A percentile compares a stretch with the other conserved stretches of the same genome.
These are phyloP conservation scores for Suillus plorans DNA, from an alignment of 768 basidiomycete genomes.

Conservation along the genomic window DNA sequence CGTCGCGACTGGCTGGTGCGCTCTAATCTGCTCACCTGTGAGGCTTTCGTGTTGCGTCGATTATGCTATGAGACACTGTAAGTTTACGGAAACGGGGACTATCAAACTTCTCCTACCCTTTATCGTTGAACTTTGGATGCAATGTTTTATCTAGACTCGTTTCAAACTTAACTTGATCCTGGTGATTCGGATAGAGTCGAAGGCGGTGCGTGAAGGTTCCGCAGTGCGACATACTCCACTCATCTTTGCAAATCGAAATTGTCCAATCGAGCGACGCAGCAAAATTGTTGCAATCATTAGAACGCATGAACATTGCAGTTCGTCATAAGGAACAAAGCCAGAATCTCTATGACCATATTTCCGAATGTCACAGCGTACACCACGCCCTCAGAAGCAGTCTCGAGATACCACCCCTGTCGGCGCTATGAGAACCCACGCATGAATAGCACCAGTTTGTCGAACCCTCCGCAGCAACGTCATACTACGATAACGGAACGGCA, in stretches of 20 bases:
- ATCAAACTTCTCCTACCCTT: constrained; percentile 3
- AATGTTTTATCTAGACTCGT: not conserved
- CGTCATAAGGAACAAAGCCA: not conserved
- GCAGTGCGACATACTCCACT: not conserved
- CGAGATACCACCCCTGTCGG: constrained; percentile 1
- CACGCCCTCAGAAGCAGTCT: not conserved
- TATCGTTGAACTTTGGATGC: not conserved
- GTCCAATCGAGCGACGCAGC: not conserved
- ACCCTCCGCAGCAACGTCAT: not conserved
- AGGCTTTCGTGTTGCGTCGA: not conserved
- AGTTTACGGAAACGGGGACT: not conserved
- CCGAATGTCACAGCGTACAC: not conserved
- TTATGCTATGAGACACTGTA: not conserved
- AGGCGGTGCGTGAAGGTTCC: not conserved
- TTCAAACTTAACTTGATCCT: not conserved
- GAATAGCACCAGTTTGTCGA: not conserved
- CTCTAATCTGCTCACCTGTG: not conserved
- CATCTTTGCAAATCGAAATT: not conserved
- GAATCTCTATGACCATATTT: not conserved
- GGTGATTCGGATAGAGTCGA: not conserved
- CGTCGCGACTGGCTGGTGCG: not conserved
- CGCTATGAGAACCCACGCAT: not conserved
- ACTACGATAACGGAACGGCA: not conserved
- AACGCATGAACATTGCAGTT: not conserved
- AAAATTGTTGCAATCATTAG: not conserved